Evolutionary conservation across 2,329 filamentous ascomycete species (phyloP).

Genomic region (Neonectria faginata): DNA sequence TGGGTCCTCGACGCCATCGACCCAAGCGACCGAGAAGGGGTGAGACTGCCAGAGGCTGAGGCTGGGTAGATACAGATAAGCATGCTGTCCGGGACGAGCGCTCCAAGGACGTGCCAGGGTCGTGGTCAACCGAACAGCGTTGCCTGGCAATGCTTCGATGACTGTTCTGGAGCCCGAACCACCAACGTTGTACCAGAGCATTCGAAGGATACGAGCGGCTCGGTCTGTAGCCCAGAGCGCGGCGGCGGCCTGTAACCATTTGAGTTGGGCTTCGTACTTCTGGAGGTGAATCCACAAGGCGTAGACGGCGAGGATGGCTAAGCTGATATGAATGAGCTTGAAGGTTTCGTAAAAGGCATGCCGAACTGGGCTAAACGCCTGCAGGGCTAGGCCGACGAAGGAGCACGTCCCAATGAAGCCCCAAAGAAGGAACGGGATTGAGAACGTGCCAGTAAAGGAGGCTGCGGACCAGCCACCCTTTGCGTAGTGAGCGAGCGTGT

Average conservation of each 20-base stretch:
- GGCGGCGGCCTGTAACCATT: slow-evolving; percentile 69
- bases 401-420: slow-evolving; percentile 73
- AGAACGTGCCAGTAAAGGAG: slow-evolving; percentile 49
- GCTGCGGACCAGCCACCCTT: slow-evolving; percentile 62
- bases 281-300: slow-evolving; percentile 76
- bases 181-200: slow-evolving; percentile 76
- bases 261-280: slow-evolving; percentile 49
- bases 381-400: slow-evolving; percentile 72
- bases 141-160: slow-evolving; percentile 80
- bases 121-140: slow-evolving; percentile 79
- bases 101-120: slow-evolving; percentile 81
- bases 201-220: slow-evolving; percentile 65
- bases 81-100: slow-evolving; percentile 80
- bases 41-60: slow-evolving; percentile 81
- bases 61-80: slow-evolving; percentile 81
- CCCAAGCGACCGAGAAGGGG: slow-evolving; percentile 84
- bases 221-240: slow-evolving; percentile 77
- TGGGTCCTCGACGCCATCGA: slow-evolving; percentile 69
- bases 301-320: slow-evolving; percentile 69
- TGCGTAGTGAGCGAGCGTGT: slow-evolving; percentile 71
- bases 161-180: slow-evolving; percentile 74
- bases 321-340: slow-evolving; percentile 76
- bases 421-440: slow-evolving; percentile 64
- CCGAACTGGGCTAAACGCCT: slow-evolving; percentile 76
- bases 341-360: slow-evolving; percentile 86